Conservation (phyloP, 306 rosid species). For the Alnus glutinosa region DNA sequence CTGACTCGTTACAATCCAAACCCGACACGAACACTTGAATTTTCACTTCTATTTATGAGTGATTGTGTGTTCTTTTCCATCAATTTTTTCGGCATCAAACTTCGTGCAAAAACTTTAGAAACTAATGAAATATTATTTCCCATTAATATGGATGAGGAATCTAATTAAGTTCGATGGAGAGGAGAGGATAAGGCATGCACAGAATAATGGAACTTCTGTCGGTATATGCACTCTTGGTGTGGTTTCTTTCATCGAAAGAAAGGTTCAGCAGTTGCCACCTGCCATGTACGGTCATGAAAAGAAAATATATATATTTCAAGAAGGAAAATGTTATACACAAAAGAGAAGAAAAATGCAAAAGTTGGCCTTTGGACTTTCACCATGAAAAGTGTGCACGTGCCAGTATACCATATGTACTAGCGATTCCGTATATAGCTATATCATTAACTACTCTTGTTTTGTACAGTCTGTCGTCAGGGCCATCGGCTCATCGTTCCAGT, state of each 20-base stretch:
- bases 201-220: not conserved
- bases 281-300: not conserved
- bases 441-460: too few relatives aligned
- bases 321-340: too few relatives aligned
- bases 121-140: not conserved
- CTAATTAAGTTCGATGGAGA: not conserved
- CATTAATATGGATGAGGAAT: not conserved
- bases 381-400: not conserved
- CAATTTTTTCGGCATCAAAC: too few relatives aligned
- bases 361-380: not conserved
- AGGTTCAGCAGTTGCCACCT: not conserved
- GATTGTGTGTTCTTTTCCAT: too few relatives aligned
- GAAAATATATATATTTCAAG: not conserved
- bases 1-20: too few relatives aligned
- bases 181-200: not conserved
- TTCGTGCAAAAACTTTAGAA: not conserved
- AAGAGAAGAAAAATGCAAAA: not conserved
- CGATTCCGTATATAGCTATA: too few relatives aligned
- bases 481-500: too few relatives aligned
- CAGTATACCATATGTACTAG: too few relatives aligned
- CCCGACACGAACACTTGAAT: too few relatives aligned
- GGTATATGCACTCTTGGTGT: not conserved
- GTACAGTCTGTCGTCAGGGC: too few relatives aligned
- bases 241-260: not conserved
- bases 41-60: too few relatives aligned